A percentile compares a stretch with the other conserved stretches of the same genome.
Conservation (phyloP, 192 early-diverging fungal genomes). For the Gonapodya prolifera region DNA sequence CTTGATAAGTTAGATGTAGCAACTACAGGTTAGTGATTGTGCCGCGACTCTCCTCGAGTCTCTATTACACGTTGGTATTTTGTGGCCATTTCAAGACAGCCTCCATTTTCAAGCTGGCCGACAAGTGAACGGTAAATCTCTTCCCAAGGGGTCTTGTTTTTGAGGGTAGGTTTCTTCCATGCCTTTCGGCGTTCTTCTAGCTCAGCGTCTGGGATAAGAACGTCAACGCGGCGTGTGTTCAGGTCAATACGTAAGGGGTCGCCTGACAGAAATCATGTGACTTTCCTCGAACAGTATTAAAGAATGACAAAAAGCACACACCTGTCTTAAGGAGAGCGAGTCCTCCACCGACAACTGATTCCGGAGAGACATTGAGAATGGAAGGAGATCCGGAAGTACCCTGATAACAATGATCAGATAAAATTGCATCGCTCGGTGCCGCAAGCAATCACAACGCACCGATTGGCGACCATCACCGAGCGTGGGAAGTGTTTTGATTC, state of each 20-base stretch:
- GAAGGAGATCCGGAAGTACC: conserved; percentile 3
- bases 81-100: background rate
- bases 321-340: background rate
- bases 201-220: background rate
- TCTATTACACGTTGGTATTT: background rate
- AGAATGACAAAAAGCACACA: no score
- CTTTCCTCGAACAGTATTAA: no score
- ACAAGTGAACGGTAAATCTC: background rate
- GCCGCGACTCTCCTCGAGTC: conserved; percentile 1
- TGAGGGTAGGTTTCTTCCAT: background rate
- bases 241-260: background rate
- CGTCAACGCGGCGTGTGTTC: background rate
- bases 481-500: background rate
- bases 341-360: background rate
- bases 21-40: background rate
- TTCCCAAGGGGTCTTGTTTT: conserved; percentile 5
- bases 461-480: conserved; percentile 6
- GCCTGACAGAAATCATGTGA: background rate
- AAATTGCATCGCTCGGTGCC: no score
- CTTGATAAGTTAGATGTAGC: background rate
- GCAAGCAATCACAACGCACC: no score
- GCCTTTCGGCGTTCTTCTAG: background rate
- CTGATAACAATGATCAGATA: background rate
- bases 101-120: background rate
- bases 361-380: conserved; percentile 3